Evolutionary conservation across 805 yeast genomes (phyloP).

Genomic region (Wickerhamiella slavikovae): DNA sequence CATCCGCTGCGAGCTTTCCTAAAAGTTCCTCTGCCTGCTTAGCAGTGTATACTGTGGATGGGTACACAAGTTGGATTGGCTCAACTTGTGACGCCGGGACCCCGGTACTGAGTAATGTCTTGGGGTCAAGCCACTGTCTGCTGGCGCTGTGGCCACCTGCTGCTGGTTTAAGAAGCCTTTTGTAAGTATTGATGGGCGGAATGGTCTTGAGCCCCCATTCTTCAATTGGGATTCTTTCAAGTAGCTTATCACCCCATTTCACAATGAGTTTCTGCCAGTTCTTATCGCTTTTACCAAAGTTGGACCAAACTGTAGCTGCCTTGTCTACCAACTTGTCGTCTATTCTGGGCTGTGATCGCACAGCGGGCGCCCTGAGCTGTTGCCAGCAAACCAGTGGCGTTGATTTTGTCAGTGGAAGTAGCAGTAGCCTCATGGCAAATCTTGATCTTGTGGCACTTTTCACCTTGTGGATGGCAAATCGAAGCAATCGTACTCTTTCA

Average conservation of each 20-base stretch:
- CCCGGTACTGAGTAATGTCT: background rate
- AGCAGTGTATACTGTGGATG: constrained; percentile 20
- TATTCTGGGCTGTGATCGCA: constrained; percentile 18
- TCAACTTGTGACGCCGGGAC: constrained; percentile 13
- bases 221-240: constrained; percentile 55
- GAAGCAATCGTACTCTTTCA: too few species aligned
- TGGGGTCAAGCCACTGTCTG: background rate
- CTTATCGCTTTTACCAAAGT: constrained; percentile 32
- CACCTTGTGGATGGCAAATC: too few species aligned
- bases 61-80: constrained; percentile 26
- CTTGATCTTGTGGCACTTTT: too few species aligned
- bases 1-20: constrained; percentile 22
- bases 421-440: constrained; percentile 45
- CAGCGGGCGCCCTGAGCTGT: constrained; percentile 23
- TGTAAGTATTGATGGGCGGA: constrained; percentile 44
- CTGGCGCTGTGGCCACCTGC: background rate
- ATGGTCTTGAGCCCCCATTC: constrained; percentile 57
- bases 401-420: constrained; percentile 49
- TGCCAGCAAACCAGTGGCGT: constrained; percentile 51
- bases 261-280: constrained; percentile 42
- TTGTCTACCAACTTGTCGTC: constrained; percentile 26
- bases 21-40: constrained; percentile 22
- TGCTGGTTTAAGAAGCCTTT: constrained; percentile 23
- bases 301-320: constrained; percentile 42
- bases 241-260: constrained; percentile 26